phyloP scores from a whole-genome alignment of 2,329 filamentous ascomycete species.

The Huntiella bhutanensis region DNA sequence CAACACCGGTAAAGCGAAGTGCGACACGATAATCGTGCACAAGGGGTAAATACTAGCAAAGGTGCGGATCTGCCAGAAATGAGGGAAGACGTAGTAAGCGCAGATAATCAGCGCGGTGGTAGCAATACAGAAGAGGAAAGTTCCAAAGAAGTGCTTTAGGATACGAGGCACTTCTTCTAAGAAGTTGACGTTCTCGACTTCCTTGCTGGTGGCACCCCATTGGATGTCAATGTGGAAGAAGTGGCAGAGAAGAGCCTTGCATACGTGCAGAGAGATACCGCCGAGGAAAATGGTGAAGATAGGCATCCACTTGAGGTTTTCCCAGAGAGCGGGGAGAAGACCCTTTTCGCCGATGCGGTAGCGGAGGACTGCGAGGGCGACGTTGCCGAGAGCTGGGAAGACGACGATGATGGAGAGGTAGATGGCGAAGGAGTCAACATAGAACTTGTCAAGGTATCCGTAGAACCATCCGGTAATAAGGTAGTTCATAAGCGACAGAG shows the following conservation, averaged over 20 bases:
- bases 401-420: slow-evolving; percentile 44
- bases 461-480: slow-evolving; percentile 54
- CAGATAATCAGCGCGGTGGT: slow-evolving; percentile 29
- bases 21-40: slow-evolving; percentile 28
- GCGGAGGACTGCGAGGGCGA: slow-evolving; percentile 41
- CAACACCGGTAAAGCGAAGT: slow-evolving; percentile 39
- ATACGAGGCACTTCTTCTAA: slow-evolving; percentile 36
- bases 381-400: slow-evolving; percentile 42
- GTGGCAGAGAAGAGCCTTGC: slow-evolving; percentile 23
- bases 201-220: slow-evolving; percentile 40
- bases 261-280: slow-evolving; percentile 25
- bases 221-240: slow-evolving; percentile 25
- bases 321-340: slow-evolving; percentile 26
- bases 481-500: slow-evolving; percentile 52
- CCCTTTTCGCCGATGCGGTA: slow-evolving; percentile 38
- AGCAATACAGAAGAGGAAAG: slow-evolving; percentile 29
- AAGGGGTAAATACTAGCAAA: slow-evolving; percentile 44
- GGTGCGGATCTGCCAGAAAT: slow-evolving; percentile 34
- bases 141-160: slow-evolving; percentile 32
- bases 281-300: slow-evolving; percentile 29
- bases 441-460: slow-evolving; percentile 46
- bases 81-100: slow-evolving; percentile 26
- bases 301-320: slow-evolving; percentile 44
- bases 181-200: slow-evolving; percentile 36
- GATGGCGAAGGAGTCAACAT: slow-evolving; percentile 46